phyloP scores from a whole-genome alignment of 495 filamentous ascomycete species.

The Tetracladium setigerum region DNA sequence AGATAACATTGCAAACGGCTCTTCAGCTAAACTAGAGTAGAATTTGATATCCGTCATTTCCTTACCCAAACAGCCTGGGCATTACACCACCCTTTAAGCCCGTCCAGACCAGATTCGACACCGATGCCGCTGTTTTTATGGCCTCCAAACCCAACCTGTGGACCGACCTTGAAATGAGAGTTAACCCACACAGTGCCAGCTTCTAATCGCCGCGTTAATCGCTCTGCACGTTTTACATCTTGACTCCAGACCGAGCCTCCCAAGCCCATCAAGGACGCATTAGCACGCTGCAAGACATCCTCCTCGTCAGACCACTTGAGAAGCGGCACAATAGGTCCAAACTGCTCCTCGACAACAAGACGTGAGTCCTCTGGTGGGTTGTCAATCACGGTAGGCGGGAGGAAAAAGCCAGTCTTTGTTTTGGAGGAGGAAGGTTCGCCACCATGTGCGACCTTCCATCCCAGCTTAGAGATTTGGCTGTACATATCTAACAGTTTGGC shows the following conservation, averaged over 20 bases:
- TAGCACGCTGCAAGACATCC: constrained; percentile 43
- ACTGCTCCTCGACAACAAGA: constrained; percentile 40
- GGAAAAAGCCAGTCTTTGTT: constrained; percentile 32
- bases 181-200: constrained; percentile 31
- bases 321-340: constrained; percentile 42
- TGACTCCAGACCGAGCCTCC: constrained; percentile 43
- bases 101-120: constrained; percentile 40
- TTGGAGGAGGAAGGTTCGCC: background rate
- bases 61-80: constrained; percentile 24
- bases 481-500: constrained; percentile 31
- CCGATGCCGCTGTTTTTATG: constrained; percentile 50
- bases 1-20: too few species aligned
- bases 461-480: constrained; percentile 17
- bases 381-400: constrained; percentile 51
- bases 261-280: constrained; percentile 38
- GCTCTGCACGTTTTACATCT: constrained; percentile 33
- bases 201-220: constrained; percentile 34
- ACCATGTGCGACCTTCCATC: constrained; percentile 15
- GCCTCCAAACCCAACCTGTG: constrained; percentile 41
- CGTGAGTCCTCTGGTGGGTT: constrained; percentile 44
- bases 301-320: constrained; percentile 40
- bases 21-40: too few species aligned
- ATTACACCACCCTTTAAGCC: constrained; percentile 43
- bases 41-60: too few species aligned
- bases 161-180: constrained; percentile 15